These are phyloP conservation scores for Penicillium roqueforti DNA, from an alignment of 495 filamentous ascomycete genomes.

Conservation along the genomic window DNA sequence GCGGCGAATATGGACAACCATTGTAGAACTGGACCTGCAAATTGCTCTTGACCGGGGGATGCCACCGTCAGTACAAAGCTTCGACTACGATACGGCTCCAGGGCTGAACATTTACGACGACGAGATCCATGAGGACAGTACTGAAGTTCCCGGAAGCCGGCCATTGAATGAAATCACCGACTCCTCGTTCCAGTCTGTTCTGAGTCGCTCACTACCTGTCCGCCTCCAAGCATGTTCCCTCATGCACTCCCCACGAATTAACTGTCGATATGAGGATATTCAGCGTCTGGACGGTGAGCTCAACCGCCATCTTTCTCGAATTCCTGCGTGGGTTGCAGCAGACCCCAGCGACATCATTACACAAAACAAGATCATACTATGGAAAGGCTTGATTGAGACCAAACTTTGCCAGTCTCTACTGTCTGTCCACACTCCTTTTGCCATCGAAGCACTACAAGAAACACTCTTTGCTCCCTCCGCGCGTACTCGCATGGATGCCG, in stretches of 20 bases:
- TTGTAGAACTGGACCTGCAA: slow-evolving; percentile 58
- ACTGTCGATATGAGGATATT: slow-evolving; percentile 45
- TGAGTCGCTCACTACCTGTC: slow-evolving; percentile 33
- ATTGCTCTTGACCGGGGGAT: slow-evolving; percentile 57
- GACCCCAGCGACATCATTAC: slow-evolving; percentile 23
- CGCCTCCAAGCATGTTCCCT: slow-evolving; percentile 36
- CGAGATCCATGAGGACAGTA: slow-evolving; percentile 36
- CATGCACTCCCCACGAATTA: slow-evolving; percentile 43
- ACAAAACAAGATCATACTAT: slow-evolving; percentile 31
- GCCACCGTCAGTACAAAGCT: slow-evolving; percentile 49
- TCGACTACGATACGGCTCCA: slow-evolving; percentile 55
- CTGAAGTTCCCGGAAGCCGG: slow-evolving; percentile 28
- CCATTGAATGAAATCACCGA: slow-evolving; percentile 36
- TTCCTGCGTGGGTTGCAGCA: slow-evolving; percentile 30
- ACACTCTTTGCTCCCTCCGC: slow-evolving; percentile 38
- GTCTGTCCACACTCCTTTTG: slow-evolving; percentile 43
- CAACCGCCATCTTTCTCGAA: slow-evolving; percentile 32
- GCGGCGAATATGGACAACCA: slow-evolving; percentile 65
- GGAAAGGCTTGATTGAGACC: slow-evolving; percentile 34
- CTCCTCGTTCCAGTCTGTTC: slow-evolving; percentile 33
- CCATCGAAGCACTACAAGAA: slow-evolving; percentile 36
- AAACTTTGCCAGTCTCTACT: slow-evolving; percentile 37
- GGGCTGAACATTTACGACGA: slow-evolving; percentile 50
- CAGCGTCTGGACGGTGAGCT: slow-evolving; percentile 41
- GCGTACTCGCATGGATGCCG: slow-evolving; percentile 36